A percentile compares a stretch with the other conserved stretches of the same genome.
phyloP scores from a whole-genome alignment of 1,139 yeast species.

The Fermentozyma sake region DNA sequence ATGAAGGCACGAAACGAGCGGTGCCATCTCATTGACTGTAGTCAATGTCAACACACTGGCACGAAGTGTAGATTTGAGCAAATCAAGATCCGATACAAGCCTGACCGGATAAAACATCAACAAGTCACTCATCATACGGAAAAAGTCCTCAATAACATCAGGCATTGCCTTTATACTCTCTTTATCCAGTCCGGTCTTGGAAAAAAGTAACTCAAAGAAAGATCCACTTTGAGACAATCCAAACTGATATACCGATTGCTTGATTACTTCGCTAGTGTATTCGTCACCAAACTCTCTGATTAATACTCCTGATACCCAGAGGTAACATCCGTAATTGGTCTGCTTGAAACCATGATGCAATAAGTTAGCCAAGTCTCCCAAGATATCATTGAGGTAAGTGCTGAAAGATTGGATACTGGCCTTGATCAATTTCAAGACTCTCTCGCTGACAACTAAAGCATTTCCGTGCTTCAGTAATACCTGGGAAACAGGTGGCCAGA shows the following conservation, averaged over 20 bases:
- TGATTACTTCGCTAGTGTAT: constrained; percentile 30
- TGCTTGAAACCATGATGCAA: constrained; percentile 64
- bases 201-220: constrained; percentile 33
- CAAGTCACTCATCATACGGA: constrained; percentile 76
- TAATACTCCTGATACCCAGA: constrained; percentile 86
- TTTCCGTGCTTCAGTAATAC: constrained; percentile 53
- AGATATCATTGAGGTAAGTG: constrained; percentile 56
- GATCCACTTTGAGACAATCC: constrained; percentile 42
- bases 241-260: constrained; percentile 44
- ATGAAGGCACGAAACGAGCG: constrained; percentile 67
- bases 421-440: constrained; percentile 65
- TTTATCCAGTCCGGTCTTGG: constrained; percentile 12
- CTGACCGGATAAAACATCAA: constrained; percentile 73
- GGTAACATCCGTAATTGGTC: constrained; percentile 73
- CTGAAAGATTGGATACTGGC: constrained; percentile 65
- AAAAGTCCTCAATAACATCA: constrained; percentile 84
- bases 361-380: constrained; percentile 60
- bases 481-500: constrained; percentile 55
- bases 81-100: constrained; percentile 51
- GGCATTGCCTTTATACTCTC: constrained; percentile 46
- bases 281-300: constrained; percentile 77
- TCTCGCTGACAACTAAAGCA: constrained; percentile 63
- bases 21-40: constrained; percentile 62
- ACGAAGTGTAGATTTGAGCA: constrained; percentile 56
- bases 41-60: constrained; percentile 55